Evolutionary conservation across 306 rosid species (phyloP).

Genomic region (Cucurbita ficifolia): DNA sequence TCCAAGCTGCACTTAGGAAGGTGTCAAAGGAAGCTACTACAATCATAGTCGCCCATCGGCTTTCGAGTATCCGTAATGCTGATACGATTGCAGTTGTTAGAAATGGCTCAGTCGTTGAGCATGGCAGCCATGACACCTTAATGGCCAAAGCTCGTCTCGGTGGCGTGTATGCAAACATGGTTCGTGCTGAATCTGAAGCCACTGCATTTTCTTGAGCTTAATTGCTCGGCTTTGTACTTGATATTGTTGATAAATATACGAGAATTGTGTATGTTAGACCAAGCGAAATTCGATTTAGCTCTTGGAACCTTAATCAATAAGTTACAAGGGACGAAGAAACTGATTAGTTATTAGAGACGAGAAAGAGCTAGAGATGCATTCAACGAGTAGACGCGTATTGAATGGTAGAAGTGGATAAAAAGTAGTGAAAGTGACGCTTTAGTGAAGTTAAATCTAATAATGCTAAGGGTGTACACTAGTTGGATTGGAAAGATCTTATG

Average conservation of each 20-base stretch:
- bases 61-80: conserved; percentile 59
- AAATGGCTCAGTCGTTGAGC: conserved; percentile 54
- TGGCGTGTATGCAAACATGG: conserved; percentile 57
- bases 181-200: conserved; percentile 61
- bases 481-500: no score
- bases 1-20: conserved; percentile 51
- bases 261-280: no score
- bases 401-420: no score
- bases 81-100: conserved; percentile 55
- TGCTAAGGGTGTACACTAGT: no score
- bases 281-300: no score
- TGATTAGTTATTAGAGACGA: no score
- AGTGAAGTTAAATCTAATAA: no score
- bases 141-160: conserved; percentile 33
- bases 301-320: no score
- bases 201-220: conserved; percentile 41
- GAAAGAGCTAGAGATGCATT: no score
- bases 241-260: not conserved
- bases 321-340: no score
- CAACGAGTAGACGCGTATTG: no score
- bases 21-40: conserved; percentile 46
- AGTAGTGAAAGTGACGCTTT: no score
- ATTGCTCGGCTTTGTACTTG: not conserved
- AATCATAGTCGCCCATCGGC: conserved; percentile 65
- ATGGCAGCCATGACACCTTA: conserved; percentile 61